Evolutionary conservation across 2,329 filamentous ascomycete genomes (phyloP).

Genomic region (Claviceps citrina): DNA sequence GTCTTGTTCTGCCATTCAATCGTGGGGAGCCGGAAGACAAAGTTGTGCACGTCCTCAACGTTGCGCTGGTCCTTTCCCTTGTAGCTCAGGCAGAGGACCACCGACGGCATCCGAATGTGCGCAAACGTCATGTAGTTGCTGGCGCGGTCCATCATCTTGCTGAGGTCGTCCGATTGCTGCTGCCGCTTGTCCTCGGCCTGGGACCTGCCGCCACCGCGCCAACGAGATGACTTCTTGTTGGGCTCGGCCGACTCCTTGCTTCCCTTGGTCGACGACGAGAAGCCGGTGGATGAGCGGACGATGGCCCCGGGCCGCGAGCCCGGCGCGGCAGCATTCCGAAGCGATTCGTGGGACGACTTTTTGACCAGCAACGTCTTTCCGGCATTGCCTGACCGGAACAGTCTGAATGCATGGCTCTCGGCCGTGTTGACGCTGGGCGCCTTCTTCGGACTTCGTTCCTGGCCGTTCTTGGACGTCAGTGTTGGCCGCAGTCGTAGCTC

Average conservation of each 20-base stretch:
- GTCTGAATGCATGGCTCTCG: conserved; percentile 30
- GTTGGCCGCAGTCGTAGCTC: conserved; percentile 76
- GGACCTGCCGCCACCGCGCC: conserved; percentile 34
- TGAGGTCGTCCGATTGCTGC: conserved; percentile 69
- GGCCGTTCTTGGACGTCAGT: conserved; percentile 40
- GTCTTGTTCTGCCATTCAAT: conserved; percentile 98
- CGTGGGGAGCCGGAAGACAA: conserved; percentile 87
- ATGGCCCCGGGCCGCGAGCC: conserved; percentile 26
- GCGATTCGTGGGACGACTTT: conserved; percentile 42
- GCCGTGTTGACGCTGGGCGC: conserved; percentile 30
- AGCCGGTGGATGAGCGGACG: conserved; percentile 30
- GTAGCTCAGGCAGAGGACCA: conserved; percentile 90
- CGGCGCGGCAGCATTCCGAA: conserved; percentile 23
- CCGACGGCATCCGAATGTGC: conserved; percentile 86
- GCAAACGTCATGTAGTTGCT: conserved; percentile 96
- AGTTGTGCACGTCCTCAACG: conserved; percentile 90
- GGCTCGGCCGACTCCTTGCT: conserved; percentile 18
- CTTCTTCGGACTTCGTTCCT: conserved; percentile 26
- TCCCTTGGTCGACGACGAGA: conserved; percentile 27
- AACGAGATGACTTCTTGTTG: conserved; percentile 39
- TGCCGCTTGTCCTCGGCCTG: conserved; percentile 37
- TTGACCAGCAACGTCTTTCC: conserved; percentile 29
- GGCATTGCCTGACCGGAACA: conserved; percentile 31
- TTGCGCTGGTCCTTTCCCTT: conserved; percentile 94
- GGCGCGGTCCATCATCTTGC: conserved; percentile 88